Conservation (phyloP, 192 early-diverging fungal genomes). For the Bifiguratus adelaidae region DNA sequence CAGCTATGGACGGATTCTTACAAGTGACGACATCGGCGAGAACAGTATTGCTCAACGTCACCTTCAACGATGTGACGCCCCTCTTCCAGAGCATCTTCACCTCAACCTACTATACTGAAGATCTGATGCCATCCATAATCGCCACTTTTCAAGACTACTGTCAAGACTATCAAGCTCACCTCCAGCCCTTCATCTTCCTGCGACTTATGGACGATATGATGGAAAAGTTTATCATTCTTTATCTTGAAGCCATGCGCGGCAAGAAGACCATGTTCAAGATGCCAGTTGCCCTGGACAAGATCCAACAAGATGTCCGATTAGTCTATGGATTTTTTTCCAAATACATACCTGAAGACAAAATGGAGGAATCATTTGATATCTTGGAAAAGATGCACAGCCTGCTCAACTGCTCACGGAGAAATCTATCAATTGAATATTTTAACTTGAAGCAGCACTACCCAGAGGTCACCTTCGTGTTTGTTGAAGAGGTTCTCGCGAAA, state of each 20-base stretch:
- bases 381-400: slow-evolving; percentile 74
- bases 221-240: slow-evolving; percentile 74
- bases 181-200: slow-evolving; percentile 84
- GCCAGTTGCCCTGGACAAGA: slow-evolving; percentile 52
- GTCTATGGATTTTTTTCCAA: slow-evolving; percentile 71
- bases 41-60: slow-evolving; percentile 72
- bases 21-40: slow-evolving; percentile 68
- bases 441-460: slow-evolving; percentile 81
- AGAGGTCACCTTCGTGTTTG: slow-evolving; percentile 80
- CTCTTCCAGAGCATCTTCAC: slow-evolving; percentile 70
- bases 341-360: slow-evolving; percentile 60
- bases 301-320: slow-evolving; percentile 60
- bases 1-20: slow-evolving; percentile 84
- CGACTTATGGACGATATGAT: slow-evolving; percentile 81
- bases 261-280: slow-evolving; percentile 68
- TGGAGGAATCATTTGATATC: slow-evolving; percentile 70
- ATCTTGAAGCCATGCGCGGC: slow-evolving; percentile 77
- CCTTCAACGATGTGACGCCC: slow-evolving; percentile 70
- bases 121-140: slow-evolving; percentile 76
- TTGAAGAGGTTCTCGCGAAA: slow-evolving; percentile 82
- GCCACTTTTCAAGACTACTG: slow-evolving; percentile 95
- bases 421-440: slow-evolving; percentile 90
- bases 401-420: slow-evolving; percentile 67
- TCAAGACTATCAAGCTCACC: slow-evolving; percentile 72
- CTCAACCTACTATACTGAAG: slow-evolving; percentile 84